Evolutionary conservation across 129 eudicot genomes (phyloP).

Genomic region (Centrapalus pauciflorus): DNA sequence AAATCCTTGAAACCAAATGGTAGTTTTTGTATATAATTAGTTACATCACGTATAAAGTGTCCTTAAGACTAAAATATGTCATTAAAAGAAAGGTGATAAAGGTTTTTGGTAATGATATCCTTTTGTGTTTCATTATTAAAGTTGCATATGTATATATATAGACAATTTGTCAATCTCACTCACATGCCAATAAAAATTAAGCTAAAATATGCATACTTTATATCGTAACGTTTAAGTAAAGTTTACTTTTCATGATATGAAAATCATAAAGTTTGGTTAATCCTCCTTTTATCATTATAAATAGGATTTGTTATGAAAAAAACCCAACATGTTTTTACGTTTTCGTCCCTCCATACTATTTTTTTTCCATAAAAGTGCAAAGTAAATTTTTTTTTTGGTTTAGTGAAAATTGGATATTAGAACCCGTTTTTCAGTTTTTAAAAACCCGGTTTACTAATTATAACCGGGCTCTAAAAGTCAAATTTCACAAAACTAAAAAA

Average conservation of each 20-base stretch:
- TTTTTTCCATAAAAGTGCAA: too few species aligned
- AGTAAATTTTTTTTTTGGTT: too few species aligned
- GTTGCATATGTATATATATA: neutral
- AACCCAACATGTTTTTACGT: too few species aligned
- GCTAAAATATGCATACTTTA: neutral
- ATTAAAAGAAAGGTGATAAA: neutral
- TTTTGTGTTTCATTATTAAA: constrained; percentile 3
- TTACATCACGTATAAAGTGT: constrained; percentile 1
- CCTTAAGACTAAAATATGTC: neutral
- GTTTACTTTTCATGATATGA: neutral
- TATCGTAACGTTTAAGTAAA: neutral
- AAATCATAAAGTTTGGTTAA: neutral
- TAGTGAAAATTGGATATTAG: too few species aligned
- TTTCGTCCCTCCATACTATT: too few species aligned
- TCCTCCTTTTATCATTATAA: neutral
- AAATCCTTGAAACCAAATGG: neutral
- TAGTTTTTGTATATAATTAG: neutral
- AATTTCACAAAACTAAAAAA: too few species aligned
- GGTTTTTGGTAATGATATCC: neutral
- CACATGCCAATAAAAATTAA: neutral
- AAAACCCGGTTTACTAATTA: too few species aligned
- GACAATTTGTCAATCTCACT: neutral
- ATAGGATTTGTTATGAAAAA: too few species aligned
- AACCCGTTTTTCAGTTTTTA: too few species aligned
- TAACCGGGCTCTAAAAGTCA: too few species aligned